Conservation (phyloP, 1,139 yeast species). For the Wickerhamiella infanticola region DNA sequence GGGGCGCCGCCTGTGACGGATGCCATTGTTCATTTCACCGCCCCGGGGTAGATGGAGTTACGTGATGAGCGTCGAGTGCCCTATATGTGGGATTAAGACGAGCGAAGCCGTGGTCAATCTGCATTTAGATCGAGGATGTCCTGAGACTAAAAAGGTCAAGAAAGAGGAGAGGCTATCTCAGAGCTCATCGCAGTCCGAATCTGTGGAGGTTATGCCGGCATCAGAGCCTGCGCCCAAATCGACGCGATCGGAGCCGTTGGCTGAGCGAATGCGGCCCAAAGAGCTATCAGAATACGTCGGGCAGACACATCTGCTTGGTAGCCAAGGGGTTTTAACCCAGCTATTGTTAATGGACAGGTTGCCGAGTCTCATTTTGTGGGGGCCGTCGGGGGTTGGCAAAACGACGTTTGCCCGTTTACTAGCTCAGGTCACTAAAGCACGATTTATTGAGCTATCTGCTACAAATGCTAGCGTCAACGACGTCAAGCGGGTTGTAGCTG, state of each 20-base stretch:
- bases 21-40: background rate
- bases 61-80: slow-evolving; percentile 19
- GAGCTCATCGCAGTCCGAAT: slow-evolving; percentile 1
- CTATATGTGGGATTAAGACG: slow-evolving; percentile 23
- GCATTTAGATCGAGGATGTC: slow-evolving; percentile 27
- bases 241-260: slow-evolving; percentile 37
- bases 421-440: slow-evolving; percentile 36
- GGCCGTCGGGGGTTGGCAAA: slow-evolving; percentile 90
- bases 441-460: slow-evolving; percentile 77
- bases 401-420: slow-evolving; percentile 61
- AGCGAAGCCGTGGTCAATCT: slow-evolving; percentile 21
- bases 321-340: slow-evolving; percentile 53
- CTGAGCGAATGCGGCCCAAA: slow-evolving; percentile 72
- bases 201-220: slow-evolving; percentile 2
- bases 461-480: slow-evolving; percentile 61
- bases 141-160: slow-evolving; percentile 4
- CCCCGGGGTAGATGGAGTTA: background rate
- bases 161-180: background rate
- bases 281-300: slow-evolving; percentile 68
- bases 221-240: slow-evolving; percentile 2
- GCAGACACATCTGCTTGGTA: slow-evolving; percentile 67
- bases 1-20: background rate
- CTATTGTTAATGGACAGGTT: slow-evolving; percentile 40
- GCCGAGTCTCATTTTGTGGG: slow-evolving; percentile 90
- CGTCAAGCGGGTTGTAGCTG: slow-evolving; percentile 55